Base-by-base conservation (phyloP, 345 rosid genomes). In the Populus alba region DNA sequence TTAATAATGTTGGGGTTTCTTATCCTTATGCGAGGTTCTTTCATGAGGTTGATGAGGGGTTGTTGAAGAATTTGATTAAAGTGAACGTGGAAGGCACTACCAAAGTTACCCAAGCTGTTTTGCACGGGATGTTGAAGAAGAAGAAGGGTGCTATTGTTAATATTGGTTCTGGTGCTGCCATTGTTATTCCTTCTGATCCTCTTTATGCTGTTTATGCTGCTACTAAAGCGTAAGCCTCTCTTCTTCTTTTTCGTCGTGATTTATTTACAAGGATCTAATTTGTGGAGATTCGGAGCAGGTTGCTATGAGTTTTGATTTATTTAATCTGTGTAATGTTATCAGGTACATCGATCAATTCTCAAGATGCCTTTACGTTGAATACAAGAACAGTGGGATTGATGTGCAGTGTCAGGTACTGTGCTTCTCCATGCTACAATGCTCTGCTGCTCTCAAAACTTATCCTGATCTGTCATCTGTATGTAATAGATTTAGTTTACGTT, bases 321-420 rank as follows among this genome's bases (percentile, higher is more conserved):
- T 29, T 16, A 29, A 2, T 68, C 27, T 31, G 29, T 78, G 71
- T 16, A 76, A 31, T 73, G 43, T 71, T 79, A 65, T 62, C 88
- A 94, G 98, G 82, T 96, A 92, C 20, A 82, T 94, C n/a, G 99
- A 96, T 87, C 97, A 96, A 57, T 90, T 94, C 85, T 88, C 99
- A 5, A 94, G 90, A 83, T 88, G 93, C 81, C 92, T 96, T 1
- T 86, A 96, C 87, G 99, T 96, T 74, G 99, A 94, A 82, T 92
- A 96, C 85, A 91, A 90, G 88, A 89, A 88, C 22, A 88, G 84
- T 47, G 99, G 98, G 75, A 94, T 96, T 2, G 88, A 85, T 74
- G 90, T 87, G 49, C 90, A 87, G 76, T 87, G 92, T 79, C 97
- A 90, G 94, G 97, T 92, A 86, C 67, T 3, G 5, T 51, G 66